Base-by-base conservation (phyloP, 495 filamentous ascomycete species). In the Talaromyces proteolyticus region DNA sequence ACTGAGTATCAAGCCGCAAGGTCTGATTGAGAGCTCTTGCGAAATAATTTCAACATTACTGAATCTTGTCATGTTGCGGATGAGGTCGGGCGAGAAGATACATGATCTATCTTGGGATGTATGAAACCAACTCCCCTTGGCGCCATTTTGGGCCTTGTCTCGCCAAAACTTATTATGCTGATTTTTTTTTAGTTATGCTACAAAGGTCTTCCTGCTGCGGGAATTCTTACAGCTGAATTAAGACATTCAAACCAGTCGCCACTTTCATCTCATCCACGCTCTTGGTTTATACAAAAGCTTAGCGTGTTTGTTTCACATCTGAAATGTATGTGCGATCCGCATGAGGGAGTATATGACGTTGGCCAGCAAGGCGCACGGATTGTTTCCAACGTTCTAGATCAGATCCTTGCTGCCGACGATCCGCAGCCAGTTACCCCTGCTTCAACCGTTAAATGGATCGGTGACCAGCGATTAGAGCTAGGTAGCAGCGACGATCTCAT, bases 191-290 rank as follows among this genome's bases (percentile, higher is more conserved):
- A 53, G 52, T 37, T 53, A 36, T 53, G 45, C 39, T 45, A 50
- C n/a, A 44, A 50, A 0, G 52, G 52, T 22, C 46, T 53, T 36
- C 52, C 52, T 22, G 37, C 46, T 14, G 52, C 52, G 23, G 46
- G 52, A 24, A 49, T 50, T 14, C 26, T 53, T 12, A 40, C 46
- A 6, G 26, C 46, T 1, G 39, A 53, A 19, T 38, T 53, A 6
- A 36, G 42, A 29, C 19, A 6, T 14, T n/a, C n/a, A n/a, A 42
- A 16, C 17, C n/a, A 42, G 42, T 42, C 20, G 24, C 42, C 2
- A 29, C 10, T 8, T 4, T 6, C 42, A 2, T 2, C 26, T 3
- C 21, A 45, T 23, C 4, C 42, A 45, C 42, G 21, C 10, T 24
- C 42, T 45, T 3, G 5, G 42, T 24, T 45, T 3, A 45, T 45